Base-by-base conservation (phyloP, 2,329 filamentous ascomycete species). In the Sclerotinia minor region DNA sequence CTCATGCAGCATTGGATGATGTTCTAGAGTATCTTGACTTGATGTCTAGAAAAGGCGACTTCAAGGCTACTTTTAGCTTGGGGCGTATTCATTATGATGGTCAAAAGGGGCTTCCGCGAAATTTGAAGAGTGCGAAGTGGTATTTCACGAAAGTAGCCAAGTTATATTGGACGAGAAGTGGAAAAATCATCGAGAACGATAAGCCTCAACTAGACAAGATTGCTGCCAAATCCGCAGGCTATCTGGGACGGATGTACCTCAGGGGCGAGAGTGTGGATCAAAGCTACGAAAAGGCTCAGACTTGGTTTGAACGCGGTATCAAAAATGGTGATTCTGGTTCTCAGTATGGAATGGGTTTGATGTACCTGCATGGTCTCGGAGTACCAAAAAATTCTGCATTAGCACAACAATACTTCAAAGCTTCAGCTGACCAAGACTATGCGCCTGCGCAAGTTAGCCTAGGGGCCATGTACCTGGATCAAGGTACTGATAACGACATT, bases 21-120 rank as follows among this genome's bases (percentile, higher is more conserved):
- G 91, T 98, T 21, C 87, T 99, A 69, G 95, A 99, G 77, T 99
- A 97, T 74, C 79, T 92, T 72, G 87, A 91, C 75, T 81, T 92
- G 58, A 85, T 91, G 80, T 89, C 88, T n/a, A 82, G 88, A 55
- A 91, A 91, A 73, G 89, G 89, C n/a, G 88, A 92, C 71, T 81
- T 89, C 49, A 87, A 86, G 74, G 88, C 89, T 6, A 90, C 87
- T 7, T 90, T 90, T 72, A 88, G 84, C 57, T 79, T 92, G 1
- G 89, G 87, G 3, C 86, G 88, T 73, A 82, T 91, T 70, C 84
- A 91, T 75, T 92, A 92, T 71, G 89, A 92, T 71, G 89, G 89
- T 0, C 83, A 86, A 19, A 82, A 85, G 69, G 84, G 83, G 6
- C 78, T 90, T 70, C 84, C 85, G 68, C 81, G 85, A 29, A 89